Conservation (phyloP, 306 rosid species). For the Ormosia emarginata region DNA sequence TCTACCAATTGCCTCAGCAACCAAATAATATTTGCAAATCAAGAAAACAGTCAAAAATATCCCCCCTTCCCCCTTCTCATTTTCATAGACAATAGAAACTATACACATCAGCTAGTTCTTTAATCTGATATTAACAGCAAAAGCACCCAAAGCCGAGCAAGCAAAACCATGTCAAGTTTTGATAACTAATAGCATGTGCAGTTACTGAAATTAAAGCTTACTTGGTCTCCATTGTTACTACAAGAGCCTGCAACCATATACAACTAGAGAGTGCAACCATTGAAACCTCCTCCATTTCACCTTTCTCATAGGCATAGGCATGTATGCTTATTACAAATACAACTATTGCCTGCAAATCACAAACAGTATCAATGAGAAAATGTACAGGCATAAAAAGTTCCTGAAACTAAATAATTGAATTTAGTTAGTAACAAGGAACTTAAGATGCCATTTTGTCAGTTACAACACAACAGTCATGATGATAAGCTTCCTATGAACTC, state of each 20-base stretch:
- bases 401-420: background rate
- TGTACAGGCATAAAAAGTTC: constrained; percentile 2
- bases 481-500: background rate
- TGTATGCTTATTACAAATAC: constrained; percentile 85
- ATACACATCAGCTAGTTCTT: background rate
- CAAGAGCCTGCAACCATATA: constrained; percentile 97
- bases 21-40: background rate
- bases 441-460: background rate
- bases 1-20: background rate
- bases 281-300: constrained; percentile 88
- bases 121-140: background rate
- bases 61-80: background rate
- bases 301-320: constrained; percentile 82
- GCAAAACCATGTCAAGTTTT: background rate
- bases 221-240: constrained; percentile 88
- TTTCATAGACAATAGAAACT: constrained; percentile 7
- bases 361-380: constrained; percentile 23
- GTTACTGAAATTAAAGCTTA: constrained; percentile 39
- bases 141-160: background rate
- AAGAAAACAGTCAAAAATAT: background rate
- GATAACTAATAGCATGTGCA: constrained; percentile 3
- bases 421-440: constrained; percentile 9
- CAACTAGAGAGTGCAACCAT: constrained; percentile 97
- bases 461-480: background rate
- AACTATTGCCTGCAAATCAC: constrained; percentile 69